A percentile compares a stretch with the other conserved stretches of the same genome.
Conservation (phyloP, 257 asterid species). For the Petunia axillaris region DNA sequence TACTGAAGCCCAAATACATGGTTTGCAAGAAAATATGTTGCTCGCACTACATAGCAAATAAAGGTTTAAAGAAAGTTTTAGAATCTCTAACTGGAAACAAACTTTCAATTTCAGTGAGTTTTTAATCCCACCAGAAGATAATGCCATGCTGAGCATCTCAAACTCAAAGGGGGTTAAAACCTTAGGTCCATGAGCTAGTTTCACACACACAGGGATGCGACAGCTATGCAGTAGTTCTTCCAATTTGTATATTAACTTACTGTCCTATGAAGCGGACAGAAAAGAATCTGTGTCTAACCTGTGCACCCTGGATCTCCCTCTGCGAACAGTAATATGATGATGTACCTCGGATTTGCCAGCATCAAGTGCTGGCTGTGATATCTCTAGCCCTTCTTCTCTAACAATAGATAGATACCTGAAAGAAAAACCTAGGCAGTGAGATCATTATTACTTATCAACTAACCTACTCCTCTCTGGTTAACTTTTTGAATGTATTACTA, state of each 20-base stretch:
- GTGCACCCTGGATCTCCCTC: constrained; percentile 64
- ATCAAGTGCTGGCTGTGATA: constrained; percentile 86
- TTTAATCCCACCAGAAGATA: too few species aligned
- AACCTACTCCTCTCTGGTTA: background rate
- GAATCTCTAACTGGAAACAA: background rate
- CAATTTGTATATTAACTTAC: constrained; percentile 12
- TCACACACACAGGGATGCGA: background rate
- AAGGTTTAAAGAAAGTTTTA: background rate
- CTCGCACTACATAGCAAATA: background rate
- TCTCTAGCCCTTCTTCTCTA: constrained; percentile 77
- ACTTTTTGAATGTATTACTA: background rate
- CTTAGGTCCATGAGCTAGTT: background rate
- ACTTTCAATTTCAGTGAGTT: background rate
- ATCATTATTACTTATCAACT: background rate
- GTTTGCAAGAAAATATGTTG: background rate
- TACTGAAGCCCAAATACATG: background rate
- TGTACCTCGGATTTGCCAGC: constrained; percentile 64
- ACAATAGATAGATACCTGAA: constrained; percentile 69
- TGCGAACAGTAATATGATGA: constrained; percentile 71
- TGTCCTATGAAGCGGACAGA: background rate
- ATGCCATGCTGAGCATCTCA: background rate
- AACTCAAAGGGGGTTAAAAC: background rate
- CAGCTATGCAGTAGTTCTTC: background rate
- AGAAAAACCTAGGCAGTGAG: constrained; percentile 7
- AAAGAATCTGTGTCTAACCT: constrained; percentile 47